Base-by-base conservation (phyloP, 2,329 filamentous ascomycete genomes). In the Triangularia verruculosa region DNA sequence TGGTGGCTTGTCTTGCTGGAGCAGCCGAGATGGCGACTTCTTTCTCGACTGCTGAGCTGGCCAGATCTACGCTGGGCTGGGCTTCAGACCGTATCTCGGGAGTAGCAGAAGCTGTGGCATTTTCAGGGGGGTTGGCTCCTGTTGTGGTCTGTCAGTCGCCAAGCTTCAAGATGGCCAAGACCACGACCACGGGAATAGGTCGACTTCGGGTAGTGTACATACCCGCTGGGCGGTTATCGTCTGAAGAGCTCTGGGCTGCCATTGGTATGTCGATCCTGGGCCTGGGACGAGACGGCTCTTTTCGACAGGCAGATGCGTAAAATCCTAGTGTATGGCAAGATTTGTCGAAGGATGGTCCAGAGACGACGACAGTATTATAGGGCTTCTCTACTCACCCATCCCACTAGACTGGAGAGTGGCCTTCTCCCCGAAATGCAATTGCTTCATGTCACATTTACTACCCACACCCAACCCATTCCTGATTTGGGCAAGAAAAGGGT, bases 291-390 rank as follows among this genome's bases (percentile, higher is more conserved):
- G 52, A 27, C 52, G 52, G 53, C 57, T 55, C 12, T 56, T 52
- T 64, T 51, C 51, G 54, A 61, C 59, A 39, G 59, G 25, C 30
- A 28, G n/a, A n/a, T n/a, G n/a, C n/a, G n/a, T 28, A 32, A 55
- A 22, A 6, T 47, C 32, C 24, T 58, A 43, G 22, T 25, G 57
- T 22, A 56, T 63, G 20, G 65, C 54, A 62, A 53, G 63, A 66
- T 65, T 59, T 64, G 59, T 64, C 63, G 58, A 61, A 55, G 20
- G n/a, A 58, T 54, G 30, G 51, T 22, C 52, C 55, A 61, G 61
- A 57, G 63, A 64, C 13, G 13, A 24, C 58, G 51, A n/a, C 56
- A 62, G 57, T 67, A 67, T 67, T 65, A 67, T 67, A 67, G 27
- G 34, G 34, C n/a, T 28, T 27, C 9, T 13, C 8, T 39, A n/a